These are phyloP conservation scores for Arthrobotrys sinensis DNA, from an alignment of 2,329 filamentous ascomycete genomes.

Conservation along the genomic window DNA sequence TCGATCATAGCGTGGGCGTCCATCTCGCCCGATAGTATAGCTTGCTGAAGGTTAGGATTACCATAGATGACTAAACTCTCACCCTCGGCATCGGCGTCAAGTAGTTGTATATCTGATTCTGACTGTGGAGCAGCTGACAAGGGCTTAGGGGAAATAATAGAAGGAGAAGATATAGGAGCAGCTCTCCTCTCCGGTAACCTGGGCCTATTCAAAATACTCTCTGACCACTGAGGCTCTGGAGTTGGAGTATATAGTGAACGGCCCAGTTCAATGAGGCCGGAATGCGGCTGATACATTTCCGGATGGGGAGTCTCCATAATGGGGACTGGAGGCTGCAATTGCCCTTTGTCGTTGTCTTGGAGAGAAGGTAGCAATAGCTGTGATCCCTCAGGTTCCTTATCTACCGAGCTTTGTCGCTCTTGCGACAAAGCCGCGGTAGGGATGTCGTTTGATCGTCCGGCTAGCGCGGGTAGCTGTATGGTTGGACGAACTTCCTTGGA, in stretches of 20 bases:
- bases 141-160: not conserved
- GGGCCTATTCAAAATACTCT: constrained; percentile 54
- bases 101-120: constrained; percentile 37
- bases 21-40: constrained; percentile 43
- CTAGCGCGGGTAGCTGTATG: constrained; percentile 34
- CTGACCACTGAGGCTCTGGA: constrained; percentile 32
- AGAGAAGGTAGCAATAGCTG: not conserved
- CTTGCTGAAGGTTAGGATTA: constrained; percentile 39
- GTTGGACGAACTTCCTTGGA: constrained; percentile 55
- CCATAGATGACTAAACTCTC: constrained; percentile 51
- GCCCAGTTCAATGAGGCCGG: constrained; percentile 48
- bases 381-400: constrained; percentile 41
- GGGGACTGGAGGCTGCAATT: not conserved
- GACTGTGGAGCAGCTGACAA: not conserved
- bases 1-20: constrained; percentile 40
- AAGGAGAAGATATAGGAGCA: constrained; percentile 29
- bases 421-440: constrained; percentile 49
- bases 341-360: not conserved
- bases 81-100: constrained; percentile 25
- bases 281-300: constrained; percentile 52
- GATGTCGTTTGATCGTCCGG: constrained; percentile 23
- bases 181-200: constrained; percentile 39
- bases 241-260: constrained; percentile 50
- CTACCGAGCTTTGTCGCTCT: constrained; percentile 39
- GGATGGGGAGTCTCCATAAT: constrained; percentile 47